phyloP scores from a whole-genome alignment of 2,329 filamentous ascomycete genomes.

The Diplodia mutila region DNA sequence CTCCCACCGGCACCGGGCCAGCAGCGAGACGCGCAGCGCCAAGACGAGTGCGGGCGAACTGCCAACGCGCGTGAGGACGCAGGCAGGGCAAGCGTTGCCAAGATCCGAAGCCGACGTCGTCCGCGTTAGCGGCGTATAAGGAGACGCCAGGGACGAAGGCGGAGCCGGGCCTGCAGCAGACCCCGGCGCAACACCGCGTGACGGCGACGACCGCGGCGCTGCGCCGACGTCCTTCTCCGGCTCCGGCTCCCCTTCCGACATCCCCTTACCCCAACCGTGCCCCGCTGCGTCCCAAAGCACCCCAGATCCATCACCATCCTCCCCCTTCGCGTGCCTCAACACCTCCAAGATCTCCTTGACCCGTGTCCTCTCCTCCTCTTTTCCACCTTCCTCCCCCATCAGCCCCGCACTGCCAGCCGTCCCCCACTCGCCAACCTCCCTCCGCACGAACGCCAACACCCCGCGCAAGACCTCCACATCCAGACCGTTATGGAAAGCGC shows the following conservation, averaged over 20 bases:
- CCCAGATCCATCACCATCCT: too few relatives aligned
- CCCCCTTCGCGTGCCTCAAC: background rate
- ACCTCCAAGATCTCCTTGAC: background rate
- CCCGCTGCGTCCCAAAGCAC: too few relatives aligned
- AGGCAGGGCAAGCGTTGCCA: background rate
- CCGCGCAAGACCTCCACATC: background rate
- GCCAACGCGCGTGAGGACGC: background rate
- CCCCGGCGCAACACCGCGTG: too few relatives aligned
- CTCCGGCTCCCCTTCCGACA: too few relatives aligned
- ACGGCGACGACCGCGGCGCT: too few relatives aligned
- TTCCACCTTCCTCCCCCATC: background rate
- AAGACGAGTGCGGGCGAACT: background rate
- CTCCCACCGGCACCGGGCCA: background rate
- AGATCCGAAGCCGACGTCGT: background rate
- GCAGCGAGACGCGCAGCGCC: background rate
- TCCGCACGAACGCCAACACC: background rate
- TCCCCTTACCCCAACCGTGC: background rate
- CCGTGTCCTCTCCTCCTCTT: too few relatives aligned
- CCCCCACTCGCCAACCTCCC: background rate
- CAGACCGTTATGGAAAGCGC: background rate
- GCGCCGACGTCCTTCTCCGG: background rate
- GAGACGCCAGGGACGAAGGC: background rate
- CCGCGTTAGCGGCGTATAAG: too few relatives aligned
- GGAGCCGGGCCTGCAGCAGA: too few relatives aligned
- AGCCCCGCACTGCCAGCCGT: background rate